Evolutionary conservation across 768 basidiomycete genomes (phyloP), one percentile per base, ranked within the genome.

Genomic region (Tephrocybe sp.): DNA sequence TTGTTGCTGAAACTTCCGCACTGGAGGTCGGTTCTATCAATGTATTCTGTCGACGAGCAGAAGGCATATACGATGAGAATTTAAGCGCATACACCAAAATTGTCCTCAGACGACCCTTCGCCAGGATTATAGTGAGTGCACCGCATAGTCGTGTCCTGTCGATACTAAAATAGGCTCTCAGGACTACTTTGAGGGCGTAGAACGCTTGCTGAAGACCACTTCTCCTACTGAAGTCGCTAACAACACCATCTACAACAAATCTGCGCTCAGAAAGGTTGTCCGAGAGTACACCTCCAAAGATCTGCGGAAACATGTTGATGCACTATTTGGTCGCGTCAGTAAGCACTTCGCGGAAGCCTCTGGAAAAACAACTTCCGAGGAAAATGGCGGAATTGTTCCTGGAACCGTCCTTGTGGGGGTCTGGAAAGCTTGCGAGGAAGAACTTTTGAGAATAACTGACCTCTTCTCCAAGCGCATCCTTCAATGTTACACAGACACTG

Each of bases 171-270:
- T 45, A 46, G 7, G 25, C 35, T 39, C 22, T 64, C 97, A 51
- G 95, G 96, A 98, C 65, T 97, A 88, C 68, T 97, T 98, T 58
- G 92, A 97, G 38, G 92, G 90, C 5, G 74, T 97, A 31, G 93
- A 98, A 60, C 83, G 87, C n/a, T 76, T 92, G 11, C 72, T 96
- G 26, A 85, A 88, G 64, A 87, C 85, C 4, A 87, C 87, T 2
- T 82, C 87, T 9, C 78, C 92, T 0, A 76, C 76, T 24, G 92
- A 96, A 57, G 80, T 98, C 18, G 69, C 84, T 7, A 80, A 83
- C 44, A 92, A 87, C 63, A 74, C 77, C 52, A 83, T 76, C 38
- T 97, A 90, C 66, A 91, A 75, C 60, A 84, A 86, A 58, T 80
- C 83, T 0, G 72, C 87, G 0, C 70, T 96, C n/a, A 92, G 90